Evolutionary conservation across 1,139 yeast genomes (phyloP).

Genomic region (Sugiyamaella grinbergsii): DNA sequence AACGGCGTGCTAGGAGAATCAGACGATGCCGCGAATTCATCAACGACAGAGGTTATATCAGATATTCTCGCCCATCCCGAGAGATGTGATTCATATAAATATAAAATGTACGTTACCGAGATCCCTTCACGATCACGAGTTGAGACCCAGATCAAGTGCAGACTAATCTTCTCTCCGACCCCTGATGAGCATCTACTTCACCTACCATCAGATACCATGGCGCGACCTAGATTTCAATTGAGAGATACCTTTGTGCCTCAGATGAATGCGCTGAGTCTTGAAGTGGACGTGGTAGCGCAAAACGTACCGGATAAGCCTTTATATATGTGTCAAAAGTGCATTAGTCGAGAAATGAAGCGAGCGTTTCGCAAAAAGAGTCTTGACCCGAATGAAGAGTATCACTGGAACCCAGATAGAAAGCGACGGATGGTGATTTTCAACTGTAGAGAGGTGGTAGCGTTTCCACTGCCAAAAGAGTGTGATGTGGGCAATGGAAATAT

Average conservation of each 20-base stretch:
- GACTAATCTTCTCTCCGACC: constrained; percentile 66
- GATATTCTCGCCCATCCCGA: constrained; percentile 16
- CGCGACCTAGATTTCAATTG: constrained; percentile 75
- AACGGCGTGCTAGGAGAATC: neutral
- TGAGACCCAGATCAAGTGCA: constrained; percentile 88
- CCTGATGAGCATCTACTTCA: constrained; percentile 72
- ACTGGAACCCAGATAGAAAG: constrained; percentile 67
- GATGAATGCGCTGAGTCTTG: constrained; percentile 38
- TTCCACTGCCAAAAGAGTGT: constrained; percentile 49
- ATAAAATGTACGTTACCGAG: constrained; percentile 57
- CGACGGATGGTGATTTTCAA: constrained; percentile 87
- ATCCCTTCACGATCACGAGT: constrained; percentile 84
- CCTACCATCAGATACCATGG: constrained; percentile 81
- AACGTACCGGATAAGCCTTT: constrained; percentile 53
- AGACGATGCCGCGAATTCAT: neutral
- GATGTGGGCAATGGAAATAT: constrained; percentile 29
- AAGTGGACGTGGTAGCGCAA: constrained; percentile 46
- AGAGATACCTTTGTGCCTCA: constrained; percentile 46
- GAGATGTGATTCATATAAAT: constrained; percentile 45
- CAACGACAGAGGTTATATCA: constrained; percentile 12
- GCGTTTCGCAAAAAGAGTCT: constrained; percentile 81
- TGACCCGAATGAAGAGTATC: constrained; percentile 62
- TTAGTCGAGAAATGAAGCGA: constrained; percentile 87
- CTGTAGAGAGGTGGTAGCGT: constrained; percentile 80
- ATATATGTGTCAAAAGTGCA: constrained; percentile 82